Evolutionary conservation across 371 early-diverging fungal species (phyloP).

Genomic region (Dichotomocladium elegans): DNA sequence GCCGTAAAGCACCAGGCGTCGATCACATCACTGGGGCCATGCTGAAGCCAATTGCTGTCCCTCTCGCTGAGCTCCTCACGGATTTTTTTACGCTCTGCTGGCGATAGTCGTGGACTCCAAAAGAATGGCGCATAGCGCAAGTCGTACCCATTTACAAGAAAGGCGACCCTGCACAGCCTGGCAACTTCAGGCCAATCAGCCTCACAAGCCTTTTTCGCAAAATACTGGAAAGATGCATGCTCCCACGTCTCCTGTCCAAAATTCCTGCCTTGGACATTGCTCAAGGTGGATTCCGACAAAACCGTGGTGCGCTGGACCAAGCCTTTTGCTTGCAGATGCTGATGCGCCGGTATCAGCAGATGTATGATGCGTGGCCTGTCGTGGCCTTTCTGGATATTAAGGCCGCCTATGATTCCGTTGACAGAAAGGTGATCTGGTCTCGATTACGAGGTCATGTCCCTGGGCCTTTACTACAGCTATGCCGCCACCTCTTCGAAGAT

Average conservation of each 20-base stretch:
- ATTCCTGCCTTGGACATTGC: constrained; percentile 8
- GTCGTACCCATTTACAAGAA: constrained; percentile 24
- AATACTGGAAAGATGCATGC: constrained; percentile 8
- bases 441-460: background rate
- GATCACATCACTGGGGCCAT: constrained; percentile 25
- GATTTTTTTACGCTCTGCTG: constrained; percentile 17
- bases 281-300: constrained; percentile 17
- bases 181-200: constrained; percentile 16
- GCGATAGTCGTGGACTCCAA: constrained; percentile 15
- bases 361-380: background rate
- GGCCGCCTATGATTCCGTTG: constrained; percentile 14
- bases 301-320: constrained; percentile 17
- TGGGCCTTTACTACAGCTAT: background rate
- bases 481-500: constrained; percentile 14
- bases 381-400: constrained; percentile 23
- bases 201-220: constrained; percentile 11
- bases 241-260: background rate
- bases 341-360: background rate
- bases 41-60: constrained; percentile 9
- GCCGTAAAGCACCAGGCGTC: constrained; percentile 13
- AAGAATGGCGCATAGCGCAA: constrained; percentile 17
- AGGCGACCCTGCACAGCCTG: background rate
- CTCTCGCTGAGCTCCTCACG: background rate
- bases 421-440: constrained; percentile 12
- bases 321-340: constrained; percentile 15